Base-by-base conservation (phyloP, 495 filamentous ascomycete species). In the Aspergillus conjunctus region DNA sequence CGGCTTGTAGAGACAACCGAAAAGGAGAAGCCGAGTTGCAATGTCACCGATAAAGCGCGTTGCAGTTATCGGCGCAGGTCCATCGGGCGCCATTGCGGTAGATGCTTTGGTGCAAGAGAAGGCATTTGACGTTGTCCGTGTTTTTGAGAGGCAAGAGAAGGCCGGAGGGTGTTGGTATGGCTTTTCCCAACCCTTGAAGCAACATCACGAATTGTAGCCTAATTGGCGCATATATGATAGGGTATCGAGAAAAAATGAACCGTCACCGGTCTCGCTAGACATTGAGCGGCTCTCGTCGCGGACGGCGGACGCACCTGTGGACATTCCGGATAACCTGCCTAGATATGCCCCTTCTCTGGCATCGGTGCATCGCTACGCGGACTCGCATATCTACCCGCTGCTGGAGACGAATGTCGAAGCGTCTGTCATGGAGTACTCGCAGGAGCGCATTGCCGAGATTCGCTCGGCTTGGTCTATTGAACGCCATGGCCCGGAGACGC, bases 51-150 rank as follows among this genome's bases (percentile, higher is more conserved):
- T 79, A 26, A 84, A 81, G 66, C 74, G 78, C 20, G 77, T 87
- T 11, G 85, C 84, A 18, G 76, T 87, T 5, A 85, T 87, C 59
- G 83, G 85, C 10, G 76, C 82, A 1, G 83, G 85, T 3, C 85
- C 84, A 10, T 73, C 83, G 0, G 84, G 84, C 10, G 83, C 83
- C 52, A 86, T 86, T 66, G 68, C 84, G 0, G 72, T 85, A 4
- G 81, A 86, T 74, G 83, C 84, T 0, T 66, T 87, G 39, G 75
- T 76, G 20, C 76, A 83, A 61, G 85, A 87, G 61, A 73, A 81
- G 55, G 64, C 70, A 0, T 87, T 87, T 61, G 78, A 85, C 53
- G 59, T 74, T 7, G 81, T 86, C 51, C 78, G 83, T 21, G 83
- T 86, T 1, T 87, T 86, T 68, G 85, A 87, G 63, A 65, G 84